These are phyloP conservation scores for Pythium insidiosum DNA, from an alignment of 352 stramenopile genomes.

Conservation along the genomic window DNA sequence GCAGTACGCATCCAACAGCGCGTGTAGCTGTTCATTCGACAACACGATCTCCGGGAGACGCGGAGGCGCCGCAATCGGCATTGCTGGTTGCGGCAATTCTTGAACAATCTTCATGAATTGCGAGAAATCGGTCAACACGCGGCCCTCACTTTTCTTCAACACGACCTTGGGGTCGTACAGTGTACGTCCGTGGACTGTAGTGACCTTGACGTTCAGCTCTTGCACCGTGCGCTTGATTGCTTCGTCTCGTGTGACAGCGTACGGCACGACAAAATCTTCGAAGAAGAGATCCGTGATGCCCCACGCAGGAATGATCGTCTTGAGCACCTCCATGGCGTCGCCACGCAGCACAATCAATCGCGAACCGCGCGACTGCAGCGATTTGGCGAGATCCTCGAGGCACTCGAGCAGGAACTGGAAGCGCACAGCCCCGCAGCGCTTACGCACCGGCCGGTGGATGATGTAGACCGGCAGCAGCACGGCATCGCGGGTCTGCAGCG, in stretches of 20 bases:
- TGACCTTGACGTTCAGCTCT: constrained; percentile 25
- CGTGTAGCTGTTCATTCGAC: too few relatives aligned
- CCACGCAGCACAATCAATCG: constrained; percentile 47
- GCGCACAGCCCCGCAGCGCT: constrained; percentile 51
- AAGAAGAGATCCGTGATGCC: constrained; percentile 64
- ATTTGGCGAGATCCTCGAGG: constrained; percentile 62
- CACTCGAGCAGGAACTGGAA: constrained; percentile 92
- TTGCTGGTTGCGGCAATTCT: constrained; percentile 38
- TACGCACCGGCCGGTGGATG: constrained; percentile 66
- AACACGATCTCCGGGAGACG: constrained; percentile 18
- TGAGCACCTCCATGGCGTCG: constrained; percentile 47
- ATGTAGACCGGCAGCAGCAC: constrained; percentile 80
- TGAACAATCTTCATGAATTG: constrained; percentile 43
- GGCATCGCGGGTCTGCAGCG: constrained; percentile 21
- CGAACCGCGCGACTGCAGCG: constrained; percentile 22
- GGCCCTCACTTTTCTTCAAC: constrained; percentile 34
- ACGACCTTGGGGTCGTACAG: constrained; percentile 54
- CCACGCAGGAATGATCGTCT: constrained; percentile 41
- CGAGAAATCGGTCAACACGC: constrained; percentile 37
- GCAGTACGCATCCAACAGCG: too few relatives aligned
- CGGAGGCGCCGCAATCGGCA: constrained; percentile 26
- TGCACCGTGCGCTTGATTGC: constrained; percentile 27
- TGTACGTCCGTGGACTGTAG: constrained; percentile 29
- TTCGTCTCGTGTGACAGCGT: constrained; percentile 33
- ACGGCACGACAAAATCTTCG: constrained; percentile 46